Percentiles rank a stretch among this genome's conserved stretches.
Conservation (phyloP, 768 basidiomycete genomes). For the Tephrocybe rancida region DNA sequence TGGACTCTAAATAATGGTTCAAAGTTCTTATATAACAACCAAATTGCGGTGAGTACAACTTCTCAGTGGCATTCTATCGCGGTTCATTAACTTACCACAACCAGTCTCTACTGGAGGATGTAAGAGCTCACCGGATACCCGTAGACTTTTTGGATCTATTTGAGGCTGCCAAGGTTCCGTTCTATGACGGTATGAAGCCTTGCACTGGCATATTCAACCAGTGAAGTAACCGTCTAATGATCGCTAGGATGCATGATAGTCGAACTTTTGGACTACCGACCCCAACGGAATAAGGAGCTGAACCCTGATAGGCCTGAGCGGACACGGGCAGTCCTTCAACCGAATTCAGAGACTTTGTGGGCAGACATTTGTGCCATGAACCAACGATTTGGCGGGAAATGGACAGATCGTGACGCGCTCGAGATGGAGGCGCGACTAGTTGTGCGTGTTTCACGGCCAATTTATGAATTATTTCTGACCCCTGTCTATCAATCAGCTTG, state of each 20-base stretch:
- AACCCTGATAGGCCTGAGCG: conserved; percentile 57
- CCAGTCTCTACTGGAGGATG: conserved; percentile 81
- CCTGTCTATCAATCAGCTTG: conserved; percentile 49
- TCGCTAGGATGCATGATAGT: conserved; percentile 80
- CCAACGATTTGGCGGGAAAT: conserved; percentile 54
- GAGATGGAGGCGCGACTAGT: conserved; percentile 75
- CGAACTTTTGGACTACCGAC: conserved; percentile 78
- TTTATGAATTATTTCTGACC: conserved; percentile 5
- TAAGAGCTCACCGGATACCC: conserved; percentile 81
- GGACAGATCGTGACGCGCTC: conserved; percentile 73
- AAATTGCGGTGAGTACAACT: conserved; percentile 54
- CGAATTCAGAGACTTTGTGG: conserved; percentile 78
- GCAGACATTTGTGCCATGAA: conserved; percentile 76
- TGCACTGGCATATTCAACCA: not conserved
- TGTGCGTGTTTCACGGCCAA: conserved; percentile 42
- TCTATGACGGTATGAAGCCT: conserved; percentile 72
- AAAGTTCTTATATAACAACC: conserved; percentile 82
- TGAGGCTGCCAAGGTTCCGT: conserved; percentile 70
- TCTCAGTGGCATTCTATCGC: not conserved
- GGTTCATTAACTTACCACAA: not conserved
- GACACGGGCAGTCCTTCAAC: conserved; percentile 76
- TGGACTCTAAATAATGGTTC: conserved; percentile 83
- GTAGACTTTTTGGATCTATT: conserved; percentile 85
- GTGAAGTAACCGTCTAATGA: not conserved
- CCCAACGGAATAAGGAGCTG: conserved; percentile 58